phyloP scores from a whole-genome alignment of 148 eudicot genomes.

The Euryodendron excelsum region DNA sequence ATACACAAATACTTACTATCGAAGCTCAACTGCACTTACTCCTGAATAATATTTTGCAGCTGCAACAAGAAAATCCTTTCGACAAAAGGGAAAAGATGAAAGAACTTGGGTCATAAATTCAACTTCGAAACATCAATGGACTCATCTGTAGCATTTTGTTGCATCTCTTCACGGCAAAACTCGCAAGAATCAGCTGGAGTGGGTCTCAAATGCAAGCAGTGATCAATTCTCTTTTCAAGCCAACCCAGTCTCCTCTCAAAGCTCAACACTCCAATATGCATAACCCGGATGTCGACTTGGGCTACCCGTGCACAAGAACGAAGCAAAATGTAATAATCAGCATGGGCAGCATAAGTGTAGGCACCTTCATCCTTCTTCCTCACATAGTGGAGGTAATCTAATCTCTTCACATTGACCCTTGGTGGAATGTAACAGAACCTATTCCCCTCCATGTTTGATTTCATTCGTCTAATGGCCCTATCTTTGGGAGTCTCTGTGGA shows the following conservation, averaged over 20 bases:
- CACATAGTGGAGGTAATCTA: conserved; percentile 50
- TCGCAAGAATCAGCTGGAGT: conserved; percentile 23
- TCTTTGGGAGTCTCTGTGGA: conserved; percentile 24
- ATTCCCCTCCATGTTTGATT: conserved; percentile 74
- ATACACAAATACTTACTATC: background rate
- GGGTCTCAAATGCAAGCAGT: conserved; percentile 33
- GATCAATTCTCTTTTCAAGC: conserved; percentile 64
- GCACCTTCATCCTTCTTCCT: conserved; percentile 60
- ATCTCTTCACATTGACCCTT: conserved; percentile 51
- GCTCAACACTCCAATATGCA: conserved; percentile 66
- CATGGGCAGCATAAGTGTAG: conserved; percentile 60
- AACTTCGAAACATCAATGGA: conserved; percentile 14
- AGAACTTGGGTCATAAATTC: conserved; percentile 22
- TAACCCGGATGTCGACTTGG: conserved; percentile 57
- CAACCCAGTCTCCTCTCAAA: conserved; percentile 68
- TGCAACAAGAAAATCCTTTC: background rate
- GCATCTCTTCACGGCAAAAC: conserved; percentile 25
- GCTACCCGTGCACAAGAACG: conserved; percentile 73
- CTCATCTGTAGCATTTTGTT: conserved; percentile 13
- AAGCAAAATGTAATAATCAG: conserved; percentile 81
- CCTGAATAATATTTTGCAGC: background rate
- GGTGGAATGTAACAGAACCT: conserved; percentile 76
- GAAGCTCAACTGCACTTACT: too few relatives aligned
- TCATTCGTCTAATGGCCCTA: conserved; percentile 43
- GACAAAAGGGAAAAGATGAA: background rate